Evolutionary conservation across 2,329 filamentous ascomycete species (phyloP), one percentile per base, ranked within the genome.

Genomic region (Monosporascus sp.): DNA sequence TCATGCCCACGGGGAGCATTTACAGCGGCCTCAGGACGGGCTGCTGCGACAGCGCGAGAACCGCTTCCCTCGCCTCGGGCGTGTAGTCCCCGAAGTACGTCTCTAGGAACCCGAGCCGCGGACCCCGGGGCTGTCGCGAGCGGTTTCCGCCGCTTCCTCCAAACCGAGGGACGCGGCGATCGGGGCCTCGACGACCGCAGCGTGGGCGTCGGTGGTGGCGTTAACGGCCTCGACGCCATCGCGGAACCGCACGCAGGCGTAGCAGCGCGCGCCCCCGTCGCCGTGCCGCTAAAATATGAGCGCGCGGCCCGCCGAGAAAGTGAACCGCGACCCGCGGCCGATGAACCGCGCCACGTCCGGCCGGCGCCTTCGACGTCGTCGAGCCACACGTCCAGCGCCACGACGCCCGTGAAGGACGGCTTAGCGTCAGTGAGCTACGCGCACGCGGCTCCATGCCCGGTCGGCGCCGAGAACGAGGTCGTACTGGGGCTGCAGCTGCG

Each of bases 361-460:
- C 27, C 70, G 65, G 4, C 55, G 50, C 62, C 56, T 35, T 72
- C 65, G 20, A 63, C 60, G 5, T 65, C 55, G 7, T 59, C 53
- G 43, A 68, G 59, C 56, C 64, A 65, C n/a, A 68, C 49, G 38
- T 74, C 70, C n/a, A 74, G 57, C 8, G 60, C 61, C 1, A 65
- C 67, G 50, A 77, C 64, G 49, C 75, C 73, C 1, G 70, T 70
- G 56, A 73, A 77, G 22, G 61, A 52, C 2, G 73, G 74, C 52
- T 62, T 63, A 7, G 62, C 58, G 43, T 68, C 54, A 1, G 63
- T 65, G 16, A 70, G 60, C 6, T 57, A 44, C 7, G 55, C 72
- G 65, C 7, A 70, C 64, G 57, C 63, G 68, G 27, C 63, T 68
- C 69, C 70, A 73, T 6, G 68, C 70, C 7, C 72, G 72, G 56